A percentile compares a stretch with the other conserved stretches of the same genome.
These are phyloP conservation scores for Ophiostoma sp. DNA, from an alignment of 2,329 filamentous ascomycete genomes.

Conservation along the genomic window DNA sequence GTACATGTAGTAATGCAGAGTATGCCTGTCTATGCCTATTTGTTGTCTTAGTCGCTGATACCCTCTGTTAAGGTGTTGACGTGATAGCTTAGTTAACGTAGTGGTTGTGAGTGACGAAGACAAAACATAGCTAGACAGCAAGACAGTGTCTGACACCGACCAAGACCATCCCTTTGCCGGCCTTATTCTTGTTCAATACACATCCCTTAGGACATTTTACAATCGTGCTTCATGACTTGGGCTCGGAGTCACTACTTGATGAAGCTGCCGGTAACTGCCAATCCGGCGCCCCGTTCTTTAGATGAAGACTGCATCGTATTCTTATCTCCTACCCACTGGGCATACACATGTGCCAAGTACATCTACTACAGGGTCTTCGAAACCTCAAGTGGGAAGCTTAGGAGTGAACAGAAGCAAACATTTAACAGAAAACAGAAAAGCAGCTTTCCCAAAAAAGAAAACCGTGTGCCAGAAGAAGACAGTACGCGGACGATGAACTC, in stretches of 20 bases:
- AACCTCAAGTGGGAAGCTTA: background rate
- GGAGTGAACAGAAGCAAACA: background rate
- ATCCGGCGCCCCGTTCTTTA: background rate
- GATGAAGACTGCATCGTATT: background rate
- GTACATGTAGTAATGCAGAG: background rate
- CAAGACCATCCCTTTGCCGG: background rate
- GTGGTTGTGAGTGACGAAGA: background rate
- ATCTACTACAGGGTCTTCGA: background rate
- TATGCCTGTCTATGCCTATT: background rate
- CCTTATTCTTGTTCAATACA: constrained; percentile 9
- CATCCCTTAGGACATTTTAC: background rate
- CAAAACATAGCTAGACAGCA: background rate
- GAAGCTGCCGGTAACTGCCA: background rate
- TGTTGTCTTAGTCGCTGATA: background rate
- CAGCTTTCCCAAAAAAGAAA: background rate
- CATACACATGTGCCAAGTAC: background rate
- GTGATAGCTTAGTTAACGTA: no score
- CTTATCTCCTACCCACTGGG: background rate
- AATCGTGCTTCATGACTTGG: background rate
- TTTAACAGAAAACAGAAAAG: background rate
- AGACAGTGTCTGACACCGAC: background rate
- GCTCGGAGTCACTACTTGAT: background rate
- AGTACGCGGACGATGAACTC: background rate
- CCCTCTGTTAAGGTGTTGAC: background rate
- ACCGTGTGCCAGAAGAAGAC: background rate